phyloP scores from a whole-genome alignment of 192 early-diverging fungal species.

The Backusella macrospora region DNA sequence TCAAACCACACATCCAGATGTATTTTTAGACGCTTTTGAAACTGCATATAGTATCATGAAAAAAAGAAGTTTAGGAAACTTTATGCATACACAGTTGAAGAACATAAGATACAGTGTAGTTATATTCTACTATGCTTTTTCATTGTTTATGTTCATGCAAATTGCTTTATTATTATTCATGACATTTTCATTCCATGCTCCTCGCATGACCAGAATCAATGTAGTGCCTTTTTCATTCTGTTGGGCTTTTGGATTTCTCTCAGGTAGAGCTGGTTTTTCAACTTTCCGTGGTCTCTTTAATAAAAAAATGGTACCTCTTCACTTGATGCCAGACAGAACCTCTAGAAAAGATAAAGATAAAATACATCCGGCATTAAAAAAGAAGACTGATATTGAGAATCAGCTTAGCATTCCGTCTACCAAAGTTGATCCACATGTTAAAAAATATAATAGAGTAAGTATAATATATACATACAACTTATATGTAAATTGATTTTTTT shows the following conservation, averaged over 20 bases:
- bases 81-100: constrained; percentile 20
- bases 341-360: constrained; percentile 1
- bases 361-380: background rate
- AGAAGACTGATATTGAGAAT: constrained; percentile 13
- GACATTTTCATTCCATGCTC: constrained; percentile 20
- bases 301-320: constrained; percentile 13
- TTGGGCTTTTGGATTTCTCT: background rate
- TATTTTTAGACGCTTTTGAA: constrained; percentile 20
- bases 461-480: background rate
- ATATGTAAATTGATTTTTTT: background rate
- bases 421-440: constrained; percentile 21
- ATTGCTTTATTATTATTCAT: constrained; percentile 14
- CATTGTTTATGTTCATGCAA: constrained; percentile 13
- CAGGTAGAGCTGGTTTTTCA: constrained; percentile 25
- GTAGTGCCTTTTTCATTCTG: constrained; percentile 15
- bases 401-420: constrained; percentile 11
- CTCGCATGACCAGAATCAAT: constrained; percentile 19
- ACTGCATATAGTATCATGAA: constrained; percentile 7
- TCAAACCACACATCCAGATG: constrained; percentile 24
- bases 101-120: constrained; percentile 31
- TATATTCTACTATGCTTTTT: constrained; percentile 12
- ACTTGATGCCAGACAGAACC: constrained; percentile 13
- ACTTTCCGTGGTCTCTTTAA: constrained; percentile 7
- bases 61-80: constrained; percentile 20
- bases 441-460: constrained; percentile 26